phyloP scores from a whole-genome alignment of 257 asterid genomes.

The Ballota nigra region DNA sequence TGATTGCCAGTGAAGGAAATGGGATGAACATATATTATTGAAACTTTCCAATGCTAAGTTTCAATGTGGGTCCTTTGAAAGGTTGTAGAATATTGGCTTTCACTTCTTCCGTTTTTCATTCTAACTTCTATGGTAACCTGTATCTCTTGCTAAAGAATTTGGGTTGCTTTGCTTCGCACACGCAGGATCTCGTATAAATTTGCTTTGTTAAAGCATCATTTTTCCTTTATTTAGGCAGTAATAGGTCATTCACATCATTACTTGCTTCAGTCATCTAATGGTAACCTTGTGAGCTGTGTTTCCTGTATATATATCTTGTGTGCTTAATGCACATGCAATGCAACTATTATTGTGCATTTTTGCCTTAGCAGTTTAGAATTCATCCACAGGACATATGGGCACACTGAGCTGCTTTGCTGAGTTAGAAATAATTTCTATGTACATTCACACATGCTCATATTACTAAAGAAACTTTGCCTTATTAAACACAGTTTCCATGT shows the following conservation, averaged over 20 bases:
- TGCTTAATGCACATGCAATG: neutral
- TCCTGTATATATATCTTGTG: neutral
- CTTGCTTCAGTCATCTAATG: neutral
- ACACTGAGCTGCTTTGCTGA: neutral
- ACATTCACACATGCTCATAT: neutral
- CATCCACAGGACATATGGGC: neutral
- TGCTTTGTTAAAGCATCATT: neutral
- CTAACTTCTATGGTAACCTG: neutral
- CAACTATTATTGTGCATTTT: neutral
- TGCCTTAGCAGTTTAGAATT: neutral
- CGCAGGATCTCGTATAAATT: neutral
- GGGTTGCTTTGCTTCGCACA: neutral
- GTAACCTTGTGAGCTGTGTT: neutral
- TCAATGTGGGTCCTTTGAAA: neutral
- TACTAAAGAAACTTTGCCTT: neutral
- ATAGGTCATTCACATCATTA: neutral
- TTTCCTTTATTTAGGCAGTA: neutral
- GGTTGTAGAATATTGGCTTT: neutral
- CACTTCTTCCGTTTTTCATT: neutral
- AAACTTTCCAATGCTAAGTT: neutral
- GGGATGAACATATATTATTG: neutral
- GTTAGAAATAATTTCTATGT: neutral
- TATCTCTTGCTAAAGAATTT: neutral
- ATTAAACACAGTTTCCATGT: neutral
- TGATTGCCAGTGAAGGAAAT: neutral